phyloP scores from a whole-genome alignment of 768 basidiomycete species.

The Leccinum rimulosum region DNA sequence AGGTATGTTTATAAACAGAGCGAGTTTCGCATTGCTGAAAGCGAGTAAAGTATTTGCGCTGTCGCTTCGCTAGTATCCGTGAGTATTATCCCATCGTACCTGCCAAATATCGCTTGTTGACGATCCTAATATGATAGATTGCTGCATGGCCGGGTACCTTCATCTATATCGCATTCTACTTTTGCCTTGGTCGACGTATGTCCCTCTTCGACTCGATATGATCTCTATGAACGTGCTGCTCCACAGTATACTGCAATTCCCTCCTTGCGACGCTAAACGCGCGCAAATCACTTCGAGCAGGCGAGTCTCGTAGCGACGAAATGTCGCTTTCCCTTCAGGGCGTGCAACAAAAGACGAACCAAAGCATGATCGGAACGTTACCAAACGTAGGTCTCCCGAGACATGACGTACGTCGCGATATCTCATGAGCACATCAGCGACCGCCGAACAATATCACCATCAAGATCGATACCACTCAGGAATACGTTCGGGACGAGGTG shows the following conservation, averaged over 20 bases:
- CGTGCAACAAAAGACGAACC: slow-evolving; percentile 23
- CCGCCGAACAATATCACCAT: slow-evolving; percentile 56
- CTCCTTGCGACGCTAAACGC: slow-evolving; percentile 62
- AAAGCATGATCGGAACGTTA: slow-evolving; percentile 8
- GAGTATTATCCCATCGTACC: neutral
- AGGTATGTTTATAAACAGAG: slow-evolving; percentile 11
- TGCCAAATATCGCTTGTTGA: neutral
- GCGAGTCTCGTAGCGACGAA: slow-evolving; percentile 22
- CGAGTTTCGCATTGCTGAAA: neutral
- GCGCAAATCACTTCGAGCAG: slow-evolving; percentile 45
- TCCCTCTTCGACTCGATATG: slow-evolving; percentile 1
- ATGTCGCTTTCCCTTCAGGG: slow-evolving; percentile 34
- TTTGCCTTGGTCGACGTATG: slow-evolving; percentile 60
- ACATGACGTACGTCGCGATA: neutral
- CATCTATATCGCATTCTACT: slow-evolving; percentile 63
- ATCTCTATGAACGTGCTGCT: neutral
- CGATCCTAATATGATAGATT: slow-evolving; percentile 37
- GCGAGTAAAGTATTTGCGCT: slow-evolving; percentile 43
- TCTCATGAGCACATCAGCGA: slow-evolving; percentile 14
- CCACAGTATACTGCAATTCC: slow-evolving; percentile 57
- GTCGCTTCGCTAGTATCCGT: slow-evolving; percentile 59
- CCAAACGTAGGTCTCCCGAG: slow-evolving; percentile 10
- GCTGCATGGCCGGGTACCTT: slow-evolving; percentile 49
- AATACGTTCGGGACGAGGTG: slow-evolving; percentile 46
- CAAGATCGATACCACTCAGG: slow-evolving; percentile 65